Evolutionary conservation across 2,329 filamentous ascomycete genomes (phyloP), one percentile per base, ranked within the genome.

Genomic region (Whalleya microplaca): DNA sequence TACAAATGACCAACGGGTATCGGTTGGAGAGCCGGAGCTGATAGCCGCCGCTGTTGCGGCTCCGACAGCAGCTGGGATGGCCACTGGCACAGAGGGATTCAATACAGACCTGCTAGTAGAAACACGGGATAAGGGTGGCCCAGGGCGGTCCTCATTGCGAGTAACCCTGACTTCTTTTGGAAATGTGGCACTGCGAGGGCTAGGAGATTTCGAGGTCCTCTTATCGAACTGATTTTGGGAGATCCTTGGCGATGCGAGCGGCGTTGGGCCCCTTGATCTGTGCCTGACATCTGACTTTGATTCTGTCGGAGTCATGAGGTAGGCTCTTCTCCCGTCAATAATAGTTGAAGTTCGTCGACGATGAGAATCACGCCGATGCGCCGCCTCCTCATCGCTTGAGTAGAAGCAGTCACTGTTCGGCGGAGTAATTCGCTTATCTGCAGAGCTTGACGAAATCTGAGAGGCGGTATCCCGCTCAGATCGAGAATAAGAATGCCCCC

Each of bases 371-470:
- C 23, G 20, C 12, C 55, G 61, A 20, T 56, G 58, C 1, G 59
- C 55, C n/a, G 55, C 19, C 16, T 72, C 70, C 18, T 72, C 70
- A 41, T 70, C 70, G n/a, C 66, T 71, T 3, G 69, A 71, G 45
- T 68, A 67, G 46, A 63, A 65, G 3, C 62, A 58, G 48, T 70
- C 67, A 18, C 57, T 57, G 45, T 62, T 58, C 8, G 56, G 55
- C 16, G 63, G 55, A 2, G 65, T 61, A 7, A 58, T 55, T 6
- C 64, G 62, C 43, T 62, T 64, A 6, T 65, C 59, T 55, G 53
- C 54, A 7, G 63, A 61, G 42, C 48, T 61, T 1, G 64, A 53
- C 19, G 68, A 64, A 14, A 62, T 56, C 41, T 62, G 67, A 14
- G 64, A 62, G 10, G 59, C 10, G 21, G 62, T 56, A 52, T 69